Evolutionary conservation across 345 rosid genomes (phyloP), one percentile per base, ranked within the genome.

Genomic region (Fremontodendron californicum): DNA sequence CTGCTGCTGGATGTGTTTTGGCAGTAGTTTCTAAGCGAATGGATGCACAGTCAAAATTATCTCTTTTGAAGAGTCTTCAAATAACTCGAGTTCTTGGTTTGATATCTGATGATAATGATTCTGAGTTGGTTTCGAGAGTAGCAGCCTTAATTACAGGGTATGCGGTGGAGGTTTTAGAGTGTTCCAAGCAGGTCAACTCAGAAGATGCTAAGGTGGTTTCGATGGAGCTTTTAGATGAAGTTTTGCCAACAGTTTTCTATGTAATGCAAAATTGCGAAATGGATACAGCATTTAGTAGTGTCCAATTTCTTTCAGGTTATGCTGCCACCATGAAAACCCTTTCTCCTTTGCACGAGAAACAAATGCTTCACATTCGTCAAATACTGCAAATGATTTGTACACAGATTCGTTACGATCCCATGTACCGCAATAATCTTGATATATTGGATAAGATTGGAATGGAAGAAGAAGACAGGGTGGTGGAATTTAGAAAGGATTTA

Each of bases 401-500:
- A 27, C 97, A 92, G 85, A 91, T 95, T 82, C 71, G 88, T 57
- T 93, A 93, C 74, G 92, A 92, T 82, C 93, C 97, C 71, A 77
- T 61, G 51, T 92, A 89, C 67, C 88, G 98, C 74, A 80, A 81
- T 75, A 92, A 89, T 85, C 93, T 96, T 48, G 84, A 96, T 81
- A 60, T 79, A 33, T 71, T 90, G 87, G 98, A 93, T 85, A 96
- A 89, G 86, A 80, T 90, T 79, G 99, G 99, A 71, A 81, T 80
- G 79, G 99, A 93, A 82, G 97, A 96, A 85, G 99, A 96, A 85
- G 96, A 85, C 81, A 87, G 89, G 78, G 92, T 95, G 99, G 77
- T 78, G 19, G 98, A 96, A 77, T 89, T 80, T 69, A 91, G 98
- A 80, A 96, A 93, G 83, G 97, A 96, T 79, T 82, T 93, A 16